These are phyloP conservation scores for Plantago lanceolata DNA, from an alignment of 305 asterid species.

Conservation along the genomic window DNA sequence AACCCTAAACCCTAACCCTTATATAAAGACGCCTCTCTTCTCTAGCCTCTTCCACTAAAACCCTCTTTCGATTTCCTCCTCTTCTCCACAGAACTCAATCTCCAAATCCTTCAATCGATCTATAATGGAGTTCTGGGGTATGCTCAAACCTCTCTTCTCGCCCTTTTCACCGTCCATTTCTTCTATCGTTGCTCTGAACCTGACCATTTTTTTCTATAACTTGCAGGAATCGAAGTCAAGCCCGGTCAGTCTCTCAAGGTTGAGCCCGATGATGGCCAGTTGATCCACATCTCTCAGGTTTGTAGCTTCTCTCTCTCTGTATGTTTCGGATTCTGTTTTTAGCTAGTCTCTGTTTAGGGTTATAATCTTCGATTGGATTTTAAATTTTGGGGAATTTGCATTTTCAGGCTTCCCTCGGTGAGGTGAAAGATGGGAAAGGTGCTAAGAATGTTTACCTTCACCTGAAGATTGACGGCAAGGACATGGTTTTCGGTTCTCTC, in stretches of 20 bases:
- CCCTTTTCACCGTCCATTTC: background rate
- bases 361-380: background rate
- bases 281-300: conserved; percentile 80
- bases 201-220: background rate
- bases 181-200: too few species aligned
- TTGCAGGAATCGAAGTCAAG: conserved; percentile 69
- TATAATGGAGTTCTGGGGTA: conserved; percentile 67
- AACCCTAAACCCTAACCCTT: background rate
- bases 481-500: conserved; percentile 52
- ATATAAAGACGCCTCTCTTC: background rate
- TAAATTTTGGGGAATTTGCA: background rate
- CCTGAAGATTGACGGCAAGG: conserved; percentile 34
- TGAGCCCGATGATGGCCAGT: conserved; percentile 31
- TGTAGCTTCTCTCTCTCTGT: background rate
- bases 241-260: conserved; percentile 46
- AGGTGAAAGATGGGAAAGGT: conserved; percentile 49
- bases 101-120: background rate
- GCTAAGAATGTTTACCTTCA: conserved; percentile 41
- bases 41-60: background rate
- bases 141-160: background rate
- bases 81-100: background rate
- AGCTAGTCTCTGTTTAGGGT: background rate
- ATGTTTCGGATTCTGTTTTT: background rate
- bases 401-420: conserved; percentile 65
- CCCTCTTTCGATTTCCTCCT: background rate